Base-by-base conservation (phyloP, 371 early-diverging fungal species). In the Chytridium lagenaria region DNA sequence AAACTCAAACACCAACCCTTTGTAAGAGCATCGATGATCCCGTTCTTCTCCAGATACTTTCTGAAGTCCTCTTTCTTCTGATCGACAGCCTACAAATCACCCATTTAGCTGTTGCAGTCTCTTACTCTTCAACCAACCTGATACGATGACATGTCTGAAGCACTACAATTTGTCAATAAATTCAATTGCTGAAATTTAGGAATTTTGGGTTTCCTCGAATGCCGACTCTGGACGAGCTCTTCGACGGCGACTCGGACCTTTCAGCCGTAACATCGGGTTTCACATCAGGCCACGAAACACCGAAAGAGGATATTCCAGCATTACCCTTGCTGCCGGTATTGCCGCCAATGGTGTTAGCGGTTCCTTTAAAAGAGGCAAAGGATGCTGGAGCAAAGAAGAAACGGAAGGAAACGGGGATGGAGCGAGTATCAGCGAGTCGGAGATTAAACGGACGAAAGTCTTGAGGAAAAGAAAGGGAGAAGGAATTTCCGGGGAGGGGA, bases 31-130 rank as follows among this genome's bases (percentile, higher is more conserved):
- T 87, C 88, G 34, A 86, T 84, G 73, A 87, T 84, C 19, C 88
- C 88, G 74, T 86, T 82, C 64, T 82, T 82, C 66, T 87, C 88
- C 31, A 87, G 80, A 73, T 86, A 87, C 75, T 87, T 87, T 37
- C 88, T 79, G 68, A 87, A 87, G 69, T 85, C 88, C 67, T 87
- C 88, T 72, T 87, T 87, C 78, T 84, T 87, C 59, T 84, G 85
- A 72, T 87, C 87, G 69, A 78, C 83, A 34, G 83, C 82, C 83
- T 85, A 23, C 26, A 16, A 12, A 12, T 44, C 19, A 7, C 44
- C 12, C 7, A 44, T 44, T 44, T 19, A 12, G 7, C 44, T 44
- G 7, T 19, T 44, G 44, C 19, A 12, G 7, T 44, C 44, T 44
- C 44, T 44, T 44, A 44, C 44, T 44, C 19, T 7, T 19, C 44